A percentile compares a stretch with the other conserved stretches of the same genome.
phyloP scores from a whole-genome alignment of 23 red algal genomes.

The Agarophyton chilense region DNA sequence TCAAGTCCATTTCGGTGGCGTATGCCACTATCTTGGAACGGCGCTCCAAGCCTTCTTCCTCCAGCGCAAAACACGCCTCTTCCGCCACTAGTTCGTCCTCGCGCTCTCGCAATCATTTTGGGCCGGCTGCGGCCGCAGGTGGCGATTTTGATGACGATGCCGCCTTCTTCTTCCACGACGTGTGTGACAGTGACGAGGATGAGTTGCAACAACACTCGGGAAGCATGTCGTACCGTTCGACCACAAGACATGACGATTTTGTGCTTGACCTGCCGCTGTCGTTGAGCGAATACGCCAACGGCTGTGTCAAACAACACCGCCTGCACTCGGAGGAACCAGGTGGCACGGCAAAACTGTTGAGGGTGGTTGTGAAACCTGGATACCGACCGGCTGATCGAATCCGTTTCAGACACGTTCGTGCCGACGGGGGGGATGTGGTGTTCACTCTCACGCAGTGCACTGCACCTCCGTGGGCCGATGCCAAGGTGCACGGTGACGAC shows the following conservation, averaged over 20 bases:
- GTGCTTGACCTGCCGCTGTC: conserved; percentile 30
- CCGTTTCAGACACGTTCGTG: conserved; percentile 15
- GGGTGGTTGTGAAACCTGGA: conserved; percentile 36
- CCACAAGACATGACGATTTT: conserved; percentile 9
- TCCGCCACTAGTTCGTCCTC: background rate
- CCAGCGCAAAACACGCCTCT: background rate
- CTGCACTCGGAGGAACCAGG: background rate
- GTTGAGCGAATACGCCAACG: conserved; percentile 21
- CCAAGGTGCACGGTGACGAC: conserved; percentile 25
- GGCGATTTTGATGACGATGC: background rate
- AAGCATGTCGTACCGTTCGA: background rate
- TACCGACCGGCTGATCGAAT: conserved; percentile 56
- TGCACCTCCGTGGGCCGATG: background rate
- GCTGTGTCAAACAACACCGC: conserved; percentile 40
- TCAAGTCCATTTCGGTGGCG: conserved; percentile 45
- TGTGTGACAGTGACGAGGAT: conserved; percentile 5
- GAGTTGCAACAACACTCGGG: background rate
- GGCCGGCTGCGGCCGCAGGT: background rate
- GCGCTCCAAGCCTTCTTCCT: background rate
- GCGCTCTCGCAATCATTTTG: background rate
- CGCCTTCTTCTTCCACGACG: conserved; percentile 34
- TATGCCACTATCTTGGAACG: conserved; percentile 22
- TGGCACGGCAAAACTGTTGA: background rate
- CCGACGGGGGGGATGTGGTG: conserved; percentile 47
- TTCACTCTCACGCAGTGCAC: conserved; percentile 18